phyloP scores from a whole-genome alignment of 2,329 filamentous ascomycete genomes.

The Ceratocystiopsis minuta region DNA sequence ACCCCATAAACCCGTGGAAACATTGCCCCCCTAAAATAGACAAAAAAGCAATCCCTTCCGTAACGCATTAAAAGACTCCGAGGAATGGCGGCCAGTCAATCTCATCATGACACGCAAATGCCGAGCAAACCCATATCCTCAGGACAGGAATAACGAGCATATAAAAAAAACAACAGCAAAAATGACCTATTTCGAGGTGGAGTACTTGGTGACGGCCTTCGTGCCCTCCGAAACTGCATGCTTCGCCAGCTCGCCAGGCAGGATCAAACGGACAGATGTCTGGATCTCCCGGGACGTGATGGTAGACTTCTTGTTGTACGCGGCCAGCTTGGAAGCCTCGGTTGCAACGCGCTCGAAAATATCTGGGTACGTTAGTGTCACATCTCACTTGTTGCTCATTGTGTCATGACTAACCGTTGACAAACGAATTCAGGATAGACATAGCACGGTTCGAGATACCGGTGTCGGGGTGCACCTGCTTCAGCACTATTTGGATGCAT shows the following conservation, averaged over 20 bases:
- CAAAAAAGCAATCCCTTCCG: slow-evolving; percentile 43
- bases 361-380: slow-evolving; percentile 35
- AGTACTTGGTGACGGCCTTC: slow-evolving; percentile 99
- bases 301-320: slow-evolving; percentile 99
- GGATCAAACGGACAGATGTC: slow-evolving; percentile 94
- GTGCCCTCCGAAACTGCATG: slow-evolving; percentile 98
- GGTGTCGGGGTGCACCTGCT: slow-evolving; percentile 99
- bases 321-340: slow-evolving; percentile 95
- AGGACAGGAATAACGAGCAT: slow-evolving; percentile 8
- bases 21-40: slow-evolving; percentile 44
- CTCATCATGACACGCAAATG: slow-evolving; percentile 43
- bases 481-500: slow-evolving; percentile 55
- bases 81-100: slow-evolving; percentile 26
- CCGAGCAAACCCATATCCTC: slow-evolving; percentile 32
- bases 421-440: slow-evolving; percentile 99
- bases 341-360: slow-evolving; percentile 99
- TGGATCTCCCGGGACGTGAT: slow-evolving; percentile 99
- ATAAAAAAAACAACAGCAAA: slow-evolving; percentile 35
- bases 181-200: slow-evolving; percentile 85
- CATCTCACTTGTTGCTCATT: background rate
- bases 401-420: slow-evolving; percentile 56
- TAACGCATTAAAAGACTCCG: slow-evolving; percentile 55
- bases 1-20: slow-evolving; percentile 53
- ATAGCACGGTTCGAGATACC: slow-evolving; percentile 99
- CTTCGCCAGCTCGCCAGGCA: slow-evolving; percentile 97